A percentile compares a stretch with the other conserved stretches of the same genome.
Evolutionary conservation across 1,284 basidiomycete genomes (phyloP).

Genomic region (Ceratobasidium theobromae): DNA sequence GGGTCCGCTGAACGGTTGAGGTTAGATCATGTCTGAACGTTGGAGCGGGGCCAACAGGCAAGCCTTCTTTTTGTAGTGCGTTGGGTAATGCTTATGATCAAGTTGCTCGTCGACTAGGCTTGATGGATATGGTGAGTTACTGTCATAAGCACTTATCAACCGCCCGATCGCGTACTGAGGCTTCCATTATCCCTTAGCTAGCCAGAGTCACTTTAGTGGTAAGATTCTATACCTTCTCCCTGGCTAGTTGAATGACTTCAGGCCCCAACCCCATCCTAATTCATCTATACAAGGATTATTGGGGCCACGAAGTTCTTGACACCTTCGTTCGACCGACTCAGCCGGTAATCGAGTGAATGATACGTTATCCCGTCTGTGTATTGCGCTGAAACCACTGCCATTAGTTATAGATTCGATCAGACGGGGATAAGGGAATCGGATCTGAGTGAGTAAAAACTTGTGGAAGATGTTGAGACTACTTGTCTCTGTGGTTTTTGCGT

Average conservation of each 20-base stretch:
- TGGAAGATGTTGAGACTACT: background rate
- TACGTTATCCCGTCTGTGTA: background rate
- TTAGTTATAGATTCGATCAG: background rate
- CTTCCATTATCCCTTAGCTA: background rate
- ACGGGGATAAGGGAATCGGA: background rate
- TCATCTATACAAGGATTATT: slow-evolving; percentile 3
- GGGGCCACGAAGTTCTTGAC: slow-evolving; percentile 2
- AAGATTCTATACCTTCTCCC: background rate
- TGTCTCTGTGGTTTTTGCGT: background rate
- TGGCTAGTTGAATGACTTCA: background rate
- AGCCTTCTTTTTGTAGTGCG: background rate
- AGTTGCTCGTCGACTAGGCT: background rate
- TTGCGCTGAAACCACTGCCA: background rate
- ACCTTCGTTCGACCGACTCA: slow-evolving; percentile 15
- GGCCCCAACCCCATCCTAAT: background rate
- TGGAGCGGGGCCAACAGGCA: slow-evolving; percentile 18
- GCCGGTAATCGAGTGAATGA: background rate
- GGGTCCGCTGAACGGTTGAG: too few species aligned
- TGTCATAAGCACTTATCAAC: background rate
- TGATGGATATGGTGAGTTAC: slow-evolving; percentile 1
- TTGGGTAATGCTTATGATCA: background rate
- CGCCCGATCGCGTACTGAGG: too few species aligned
- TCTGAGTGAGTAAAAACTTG: background rate
- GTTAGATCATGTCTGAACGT: slow-evolving; percentile 19
- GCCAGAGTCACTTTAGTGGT: slow-evolving; percentile 19